Conservation (phyloP, 2,329 filamentous ascomycete species). For the Colletotrichum orbiculare region DNA sequence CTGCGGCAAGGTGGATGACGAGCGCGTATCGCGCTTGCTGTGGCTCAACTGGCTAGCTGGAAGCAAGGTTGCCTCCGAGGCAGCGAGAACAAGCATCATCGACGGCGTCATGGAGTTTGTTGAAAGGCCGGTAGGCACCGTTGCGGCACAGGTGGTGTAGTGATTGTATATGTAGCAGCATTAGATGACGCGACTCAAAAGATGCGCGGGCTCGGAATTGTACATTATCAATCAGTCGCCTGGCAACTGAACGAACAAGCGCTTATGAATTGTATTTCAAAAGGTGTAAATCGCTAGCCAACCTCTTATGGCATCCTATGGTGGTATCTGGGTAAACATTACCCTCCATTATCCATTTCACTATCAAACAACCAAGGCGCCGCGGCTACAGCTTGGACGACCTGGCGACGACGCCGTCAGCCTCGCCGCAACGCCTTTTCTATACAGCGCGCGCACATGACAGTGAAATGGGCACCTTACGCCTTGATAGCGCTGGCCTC, state of each 20-base stretch:
- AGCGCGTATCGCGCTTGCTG: constrained; percentile 81
- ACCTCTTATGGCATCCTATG: background rate
- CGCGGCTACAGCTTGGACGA: constrained; percentile 21
- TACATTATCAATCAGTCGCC: too few species aligned
- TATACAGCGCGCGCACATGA: constrained; percentile 3
- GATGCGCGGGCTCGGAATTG: too few species aligned
- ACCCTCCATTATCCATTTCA: background rate
- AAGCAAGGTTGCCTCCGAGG: constrained; percentile 86
- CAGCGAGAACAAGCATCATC: constrained; percentile 82
- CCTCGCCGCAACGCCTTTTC: background rate
- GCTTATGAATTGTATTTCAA: too few species aligned
- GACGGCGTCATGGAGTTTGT: constrained; percentile 90
- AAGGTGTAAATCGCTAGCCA: background rate
- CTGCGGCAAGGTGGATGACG: constrained; percentile 80
- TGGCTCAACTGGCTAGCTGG: constrained; percentile 94
- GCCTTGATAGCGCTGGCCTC: constrained; percentile 55
- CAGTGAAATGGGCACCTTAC: constrained; percentile 45
- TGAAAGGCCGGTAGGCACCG: constrained; percentile 86
- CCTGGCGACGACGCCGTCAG: constrained; percentile 20
- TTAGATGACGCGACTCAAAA: constrained; percentile 9
- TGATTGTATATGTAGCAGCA: constrained; percentile 37
- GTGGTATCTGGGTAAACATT: constrained; percentile 11
- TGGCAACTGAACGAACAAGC: too few species aligned
- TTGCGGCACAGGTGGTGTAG: constrained; percentile 79
- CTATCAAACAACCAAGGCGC: constrained; percentile 4